Evolutionary conservation across 2,329 filamentous ascomycete species (phyloP), one percentile per base, ranked within the genome.

Genomic region (Fusarium buharicum): DNA sequence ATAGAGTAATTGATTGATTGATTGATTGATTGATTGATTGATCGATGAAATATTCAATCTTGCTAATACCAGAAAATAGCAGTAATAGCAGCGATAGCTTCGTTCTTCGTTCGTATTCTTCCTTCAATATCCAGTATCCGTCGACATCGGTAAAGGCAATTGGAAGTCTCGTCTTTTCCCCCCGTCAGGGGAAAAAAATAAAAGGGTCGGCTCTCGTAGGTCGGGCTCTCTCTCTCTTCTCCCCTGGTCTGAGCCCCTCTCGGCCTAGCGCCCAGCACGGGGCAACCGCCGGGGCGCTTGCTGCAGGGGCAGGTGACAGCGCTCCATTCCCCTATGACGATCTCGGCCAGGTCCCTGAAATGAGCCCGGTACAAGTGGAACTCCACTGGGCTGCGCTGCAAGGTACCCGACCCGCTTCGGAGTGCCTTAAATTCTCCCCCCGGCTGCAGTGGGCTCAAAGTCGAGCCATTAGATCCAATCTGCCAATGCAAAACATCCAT

Each of bases 101-200:
- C 43, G 18, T 27, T 24, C 18, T 36, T 18, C 22, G 36, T n/a
- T n/a, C n/a, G n/a, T n/a, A n/a, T n/a, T n/a, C n/a, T n/a, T n/a
- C n/a, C n/a, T 17, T 8, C 7, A 24, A 17, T 39, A 12, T 13
- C 39, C 27, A 12, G 34, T 34, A 30, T 50, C 27, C 27, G 38
- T 50, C 56, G 50, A 61, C 31, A 47, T 46, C 31, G 27, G 49
- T n/a, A n/a, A n/a, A 37, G 31, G 43, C 40, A 24, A n/a, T n/a
- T n/a, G n/a, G n/a, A n/a, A 41, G 39, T 49, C 47, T 49, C 24
- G 47, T 39, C 60, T 48, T 24, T 48, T 24, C 50, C 66, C 67
- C 67, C 67, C 62, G 67, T 69, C 67, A 69, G 67, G 67, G 67
- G 67, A 57, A 66, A 62, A 51, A 44, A 46, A 56, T 39, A 51